Evolutionary conservation across 106 monocot genomes (phyloP).

Genomic region (Cymbidium sinense): DNA sequence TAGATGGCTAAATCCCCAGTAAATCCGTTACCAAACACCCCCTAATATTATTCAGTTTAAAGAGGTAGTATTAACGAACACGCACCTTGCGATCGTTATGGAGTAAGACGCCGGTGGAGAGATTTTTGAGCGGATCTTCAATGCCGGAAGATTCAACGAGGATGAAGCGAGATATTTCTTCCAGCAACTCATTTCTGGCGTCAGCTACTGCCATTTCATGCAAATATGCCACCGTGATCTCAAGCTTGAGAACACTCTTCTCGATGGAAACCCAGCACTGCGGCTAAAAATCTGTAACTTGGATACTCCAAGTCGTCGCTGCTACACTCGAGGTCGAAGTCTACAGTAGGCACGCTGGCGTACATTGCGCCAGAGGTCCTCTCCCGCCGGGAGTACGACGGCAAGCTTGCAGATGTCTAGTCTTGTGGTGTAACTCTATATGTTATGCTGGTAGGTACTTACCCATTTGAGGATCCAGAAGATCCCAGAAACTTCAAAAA

Average conservation of each 20-base stretch:
- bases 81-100: constrained; percentile 85
- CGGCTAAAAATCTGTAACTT: constrained; percentile 89
- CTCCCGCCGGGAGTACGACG: constrained; percentile 71
- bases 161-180: constrained; percentile 95
- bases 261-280: constrained; percentile 77
- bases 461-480: constrained; percentile 76
- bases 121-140: constrained; percentile 84
- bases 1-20: too few species aligned
- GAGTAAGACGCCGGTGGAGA: constrained; percentile 89
- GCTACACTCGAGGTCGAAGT: constrained; percentile 76
- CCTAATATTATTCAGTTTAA: constrained; percentile 83
- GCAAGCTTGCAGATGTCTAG: constrained; percentile 80
- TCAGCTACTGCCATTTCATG: constrained; percentile 82
- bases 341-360: constrained; percentile 88
- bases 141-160: constrained; percentile 73
- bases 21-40: too few species aligned
- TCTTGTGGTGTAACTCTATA: constrained; percentile 81
- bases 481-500: constrained; percentile 81
- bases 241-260: constrained; percentile 84
- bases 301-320: constrained; percentile 91
- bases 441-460: constrained; percentile 88
- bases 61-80: constrained; percentile 80
- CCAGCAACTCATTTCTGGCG: constrained; percentile 83
- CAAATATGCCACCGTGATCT: constrained; percentile 91
- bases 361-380: constrained; percentile 90